These are phyloP conservation scores for Sphagnum tenellum DNA, from an alignment of 225 moss, liverwort and hornwort species.

Conservation along the genomic window DNA sequence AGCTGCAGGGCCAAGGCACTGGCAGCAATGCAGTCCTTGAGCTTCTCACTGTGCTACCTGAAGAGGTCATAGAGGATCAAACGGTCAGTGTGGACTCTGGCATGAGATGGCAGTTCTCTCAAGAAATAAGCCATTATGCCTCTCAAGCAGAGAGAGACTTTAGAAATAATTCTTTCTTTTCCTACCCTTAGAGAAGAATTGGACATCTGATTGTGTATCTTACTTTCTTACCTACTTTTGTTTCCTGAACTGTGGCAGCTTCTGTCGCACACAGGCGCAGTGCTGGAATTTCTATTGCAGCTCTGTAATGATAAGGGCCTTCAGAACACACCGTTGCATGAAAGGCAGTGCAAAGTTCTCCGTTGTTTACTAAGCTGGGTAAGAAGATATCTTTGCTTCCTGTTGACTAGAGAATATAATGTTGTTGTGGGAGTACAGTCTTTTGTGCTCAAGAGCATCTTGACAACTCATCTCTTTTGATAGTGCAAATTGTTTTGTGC, in stretches of 20 bases:
- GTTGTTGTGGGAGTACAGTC: no score
- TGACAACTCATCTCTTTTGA: no score
- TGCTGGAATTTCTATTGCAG: slow-evolving; percentile 82
- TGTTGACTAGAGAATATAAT: no score
- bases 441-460: no score
- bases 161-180: no score
- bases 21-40: slow-evolving; percentile 90
- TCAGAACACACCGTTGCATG: slow-evolving; percentile 48
- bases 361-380: slow-evolving; percentile 97
- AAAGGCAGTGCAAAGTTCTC: slow-evolving; percentile 72
- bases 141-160: background rate
- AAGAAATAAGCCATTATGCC: slow-evolving; percentile 39
- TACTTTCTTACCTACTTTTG: slow-evolving; percentile 6
- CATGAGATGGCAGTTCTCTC: slow-evolving; percentile 75
- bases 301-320: slow-evolving; percentile 51
- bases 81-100: slow-evolving; percentile 62
- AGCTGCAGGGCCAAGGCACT: slow-evolving; percentile 84
- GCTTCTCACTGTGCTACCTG: slow-evolving; percentile 84
- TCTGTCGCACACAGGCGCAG: slow-evolving; percentile 77
- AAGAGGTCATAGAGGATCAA: slow-evolving; percentile 93
- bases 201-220: slow-evolving; percentile 3
- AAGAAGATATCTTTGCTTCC: slow-evolving; percentile 2
- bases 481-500: no score
- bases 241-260: slow-evolving; percentile 43
- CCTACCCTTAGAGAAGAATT: no score